These are phyloP conservation scores for Microthlaspi erraticum DNA, from an alignment of 345 rosid genomes.

Conservation along the genomic window DNA sequence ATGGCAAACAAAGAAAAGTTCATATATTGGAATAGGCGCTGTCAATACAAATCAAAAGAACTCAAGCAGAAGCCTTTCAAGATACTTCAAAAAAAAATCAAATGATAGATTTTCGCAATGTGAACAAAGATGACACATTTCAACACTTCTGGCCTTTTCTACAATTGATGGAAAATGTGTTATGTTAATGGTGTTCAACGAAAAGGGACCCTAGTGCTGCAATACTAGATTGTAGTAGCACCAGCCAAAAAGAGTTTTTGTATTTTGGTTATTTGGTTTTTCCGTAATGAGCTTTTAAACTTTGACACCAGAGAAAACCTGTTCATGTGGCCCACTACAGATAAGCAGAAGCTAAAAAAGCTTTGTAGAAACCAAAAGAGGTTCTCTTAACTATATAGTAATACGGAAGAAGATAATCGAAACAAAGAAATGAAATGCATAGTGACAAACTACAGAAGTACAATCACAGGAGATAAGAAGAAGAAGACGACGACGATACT, in stretches of 20 bases:
- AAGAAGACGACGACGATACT: slow-evolving; percentile 15
- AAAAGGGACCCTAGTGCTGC: slow-evolving; percentile 54
- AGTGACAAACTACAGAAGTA: slow-evolving; percentile 23
- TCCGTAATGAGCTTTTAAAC: slow-evolving; percentile 1
- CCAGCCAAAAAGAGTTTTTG: slow-evolving; percentile 26
- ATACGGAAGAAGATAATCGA: slow-evolving; percentile 36
- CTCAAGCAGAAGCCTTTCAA: neutral
- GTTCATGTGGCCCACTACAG: slow-evolving; percentile 95
- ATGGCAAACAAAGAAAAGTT: neutral
- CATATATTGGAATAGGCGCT: neutral
- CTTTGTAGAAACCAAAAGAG: slow-evolving; percentile 43
- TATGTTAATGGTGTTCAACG: slow-evolving; percentile 33
- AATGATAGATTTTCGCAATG: neutral
- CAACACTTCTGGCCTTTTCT: neutral
- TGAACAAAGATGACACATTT: slow-evolving; percentile 17
- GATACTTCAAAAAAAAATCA: neutral
- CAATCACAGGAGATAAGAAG: slow-evolving; percentile 20
- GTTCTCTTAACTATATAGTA: slow-evolving; percentile 32
- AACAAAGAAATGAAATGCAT: slow-evolving; percentile 33
- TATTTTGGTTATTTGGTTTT: slow-evolving; percentile 31
- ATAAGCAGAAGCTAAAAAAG: slow-evolving; percentile 65
- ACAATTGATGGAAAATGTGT: neutral
- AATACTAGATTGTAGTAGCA: slow-evolving; percentile 48
- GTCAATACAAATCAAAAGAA: neutral
- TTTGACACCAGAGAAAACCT: slow-evolving; percentile 49